Evolutionary conservation across 495 filamentous ascomycete genomes (phyloP).

Genomic region (Bathelium albidoporum): DNA sequence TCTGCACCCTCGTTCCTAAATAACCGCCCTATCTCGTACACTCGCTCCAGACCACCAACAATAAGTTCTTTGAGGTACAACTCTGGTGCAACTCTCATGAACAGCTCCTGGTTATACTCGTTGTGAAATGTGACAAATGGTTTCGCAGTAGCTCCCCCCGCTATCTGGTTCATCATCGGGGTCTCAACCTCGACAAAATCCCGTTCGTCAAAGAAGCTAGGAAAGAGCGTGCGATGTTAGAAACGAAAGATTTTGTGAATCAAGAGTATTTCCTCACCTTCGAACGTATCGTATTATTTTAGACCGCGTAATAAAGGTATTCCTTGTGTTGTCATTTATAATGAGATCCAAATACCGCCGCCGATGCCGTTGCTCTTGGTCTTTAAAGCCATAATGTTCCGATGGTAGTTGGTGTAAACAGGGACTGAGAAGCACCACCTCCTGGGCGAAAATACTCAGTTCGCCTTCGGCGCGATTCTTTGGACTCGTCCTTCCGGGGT

Average conservation of each 20-base stretch:
- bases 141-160: constrained; percentile 90
- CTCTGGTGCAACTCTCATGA: constrained; percentile 90
- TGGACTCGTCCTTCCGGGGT: constrained; percentile 78
- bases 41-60: constrained; percentile 81
- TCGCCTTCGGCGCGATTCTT: constrained; percentile 76
- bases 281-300: constrained; percentile 82
- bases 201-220: constrained; percentile 53
- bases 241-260: not conserved
- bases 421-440: constrained; percentile 75
- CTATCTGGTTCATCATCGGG: constrained; percentile 93
- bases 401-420: constrained; percentile 90
- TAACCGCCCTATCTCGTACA: constrained; percentile 85
- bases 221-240: not conserved
- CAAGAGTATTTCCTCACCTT: constrained; percentile 36
- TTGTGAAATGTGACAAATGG: constrained; percentile 94
- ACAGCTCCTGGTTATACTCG: constrained; percentile 84
- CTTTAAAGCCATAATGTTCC: constrained; percentile 87
- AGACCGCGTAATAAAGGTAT: constrained; percentile 70
- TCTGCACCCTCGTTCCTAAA: constrained; percentile 97
- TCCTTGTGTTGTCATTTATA: constrained; percentile 76
- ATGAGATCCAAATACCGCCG: constrained; percentile 91
- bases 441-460: constrained; percentile 83
- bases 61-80: constrained; percentile 93
- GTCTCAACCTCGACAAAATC: constrained; percentile 96
- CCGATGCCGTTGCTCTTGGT: constrained; percentile 83